These are phyloP conservation scores for Bathelium albidoporum DNA, from an alignment of 495 filamentous ascomycete genomes.

Conservation along the genomic window DNA sequence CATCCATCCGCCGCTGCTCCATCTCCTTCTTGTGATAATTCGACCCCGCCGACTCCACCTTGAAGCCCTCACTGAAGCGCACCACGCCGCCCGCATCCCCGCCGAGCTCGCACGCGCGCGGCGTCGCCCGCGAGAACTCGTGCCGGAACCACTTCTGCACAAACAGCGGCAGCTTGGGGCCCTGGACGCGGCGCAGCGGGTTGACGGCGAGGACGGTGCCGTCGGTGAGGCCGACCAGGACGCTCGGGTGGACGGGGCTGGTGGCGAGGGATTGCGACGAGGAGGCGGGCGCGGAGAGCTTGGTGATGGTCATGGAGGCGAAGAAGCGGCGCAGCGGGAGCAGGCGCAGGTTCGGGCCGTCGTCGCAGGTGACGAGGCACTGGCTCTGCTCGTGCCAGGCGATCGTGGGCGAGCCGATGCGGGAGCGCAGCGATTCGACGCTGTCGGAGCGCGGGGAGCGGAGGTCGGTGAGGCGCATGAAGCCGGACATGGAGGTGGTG, in stretches of 20 bases:
- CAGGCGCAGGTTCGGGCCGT: slow-evolving; percentile 44
- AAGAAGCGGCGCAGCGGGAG: slow-evolving; percentile 49
- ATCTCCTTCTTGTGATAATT: slow-evolving; percentile 11
- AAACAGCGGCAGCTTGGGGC: slow-evolving; percentile 44
- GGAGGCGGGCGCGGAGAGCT: slow-evolving; percentile 24
- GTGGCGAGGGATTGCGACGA: slow-evolving; percentile 33
- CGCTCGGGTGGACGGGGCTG: slow-evolving; percentile 43
- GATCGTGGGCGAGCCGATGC: slow-evolving; percentile 39
- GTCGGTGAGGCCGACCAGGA: slow-evolving; percentile 46
- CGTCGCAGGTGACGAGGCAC: slow-evolving; percentile 45
- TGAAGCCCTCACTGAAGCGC: not conserved
- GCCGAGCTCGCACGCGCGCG: not conserved
- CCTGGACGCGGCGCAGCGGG: slow-evolving; percentile 44
- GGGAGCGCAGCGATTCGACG: slow-evolving; percentile 40
- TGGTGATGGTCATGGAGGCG: slow-evolving; percentile 33
- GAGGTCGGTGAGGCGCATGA: slow-evolving; percentile 48
- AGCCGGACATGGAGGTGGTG: slow-evolving; percentile 48
- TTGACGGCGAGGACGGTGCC: slow-evolving; percentile 47
- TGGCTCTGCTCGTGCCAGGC: slow-evolving; percentile 50
- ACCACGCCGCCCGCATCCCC: not conserved
- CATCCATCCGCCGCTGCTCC: slow-evolving; percentile 26
- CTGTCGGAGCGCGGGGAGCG: slow-evolving; percentile 40
- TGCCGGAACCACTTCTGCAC: slow-evolving; percentile 54
- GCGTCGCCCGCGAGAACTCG: slow-evolving; percentile 41
- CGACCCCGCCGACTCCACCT: not conserved